Evolutionary conservation across 495 filamentous ascomycete genomes (phyloP).

Genomic region (Penicillium daleae): DNA sequence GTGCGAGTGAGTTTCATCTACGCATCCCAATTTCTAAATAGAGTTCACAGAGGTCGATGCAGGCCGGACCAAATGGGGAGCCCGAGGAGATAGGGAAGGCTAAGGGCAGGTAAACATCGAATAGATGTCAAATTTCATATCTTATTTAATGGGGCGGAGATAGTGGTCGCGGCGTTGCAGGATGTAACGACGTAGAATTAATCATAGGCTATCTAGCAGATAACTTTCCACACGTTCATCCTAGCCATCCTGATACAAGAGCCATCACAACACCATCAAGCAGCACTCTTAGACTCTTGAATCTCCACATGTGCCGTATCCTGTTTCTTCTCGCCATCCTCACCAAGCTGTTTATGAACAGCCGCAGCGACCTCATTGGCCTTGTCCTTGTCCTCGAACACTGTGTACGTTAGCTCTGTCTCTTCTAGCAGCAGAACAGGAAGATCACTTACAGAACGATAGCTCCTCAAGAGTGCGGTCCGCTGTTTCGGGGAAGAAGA

Average conservation of each 20-base stretch:
- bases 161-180: background rate
- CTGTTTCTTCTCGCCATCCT: constrained; percentile 16
- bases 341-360: constrained; percentile 47
- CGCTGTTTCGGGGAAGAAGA: constrained; percentile 67
- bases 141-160: background rate
- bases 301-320: constrained; percentile 21
- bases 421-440: background rate
- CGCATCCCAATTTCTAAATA: no score
- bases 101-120: background rate
- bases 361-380: constrained; percentile 50
- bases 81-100: no score
- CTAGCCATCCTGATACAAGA: constrained; percentile 1
- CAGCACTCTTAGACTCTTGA: constrained; percentile 13
- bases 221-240: constrained; percentile 4
- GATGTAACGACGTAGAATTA: background rate
- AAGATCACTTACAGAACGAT: constrained; percentile 57
- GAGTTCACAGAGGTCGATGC: no score
- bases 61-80: no score
- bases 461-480: constrained; percentile 67
- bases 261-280: constrained; percentile 11
- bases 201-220: constrained; percentile 5
- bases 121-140: background rate
- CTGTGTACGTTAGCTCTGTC: constrained; percentile 32
- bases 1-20: no score
- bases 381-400: constrained; percentile 58